These are phyloP conservation scores for Pseudogymnoascus verrucosus DNA, from an alignment of 2,329 filamentous ascomycete species.

Conservation along the genomic window DNA sequence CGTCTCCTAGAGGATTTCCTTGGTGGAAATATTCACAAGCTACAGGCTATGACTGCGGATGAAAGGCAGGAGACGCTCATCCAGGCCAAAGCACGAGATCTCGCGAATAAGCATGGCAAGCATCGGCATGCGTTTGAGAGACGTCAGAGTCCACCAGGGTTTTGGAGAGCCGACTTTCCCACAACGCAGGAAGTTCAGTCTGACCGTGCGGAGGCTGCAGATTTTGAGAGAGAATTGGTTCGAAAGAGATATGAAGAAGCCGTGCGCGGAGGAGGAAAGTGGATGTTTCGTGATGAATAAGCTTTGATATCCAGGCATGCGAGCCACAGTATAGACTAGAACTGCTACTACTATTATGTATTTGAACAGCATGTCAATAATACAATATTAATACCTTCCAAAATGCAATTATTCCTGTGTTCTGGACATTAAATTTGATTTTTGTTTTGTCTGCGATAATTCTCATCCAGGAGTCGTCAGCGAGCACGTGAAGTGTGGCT, in stretches of 20 bases:
- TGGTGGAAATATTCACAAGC: constrained; percentile 48
- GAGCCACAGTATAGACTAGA: constrained; percentile 5
- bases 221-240: constrained; percentile 55
- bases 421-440: not conserved
- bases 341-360: not conserved
- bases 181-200: constrained; percentile 69
- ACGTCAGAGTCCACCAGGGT: constrained; percentile 70
- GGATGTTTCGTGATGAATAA: constrained; percentile 72
- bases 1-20: constrained; percentile 48
- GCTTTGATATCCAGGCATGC: not conserved
- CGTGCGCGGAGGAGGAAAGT: constrained; percentile 65
- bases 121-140: constrained; percentile 70
- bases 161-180: constrained; percentile 87
- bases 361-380: not conserved
- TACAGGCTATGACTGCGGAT: constrained; percentile 50
- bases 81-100: constrained; percentile 64
- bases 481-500: not conserved
- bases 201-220: constrained; percentile 57
- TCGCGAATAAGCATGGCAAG: constrained; percentile 69
- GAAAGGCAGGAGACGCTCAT: constrained; percentile 60
- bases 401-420: not conserved
- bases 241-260: constrained; percentile 74
- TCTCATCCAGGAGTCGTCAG: not conserved
- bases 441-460: not conserved
- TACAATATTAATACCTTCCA: not conserved